phyloP scores from a whole-genome alignment of 2,329 filamentous ascomycete species.

The Diplodia intermedia region DNA sequence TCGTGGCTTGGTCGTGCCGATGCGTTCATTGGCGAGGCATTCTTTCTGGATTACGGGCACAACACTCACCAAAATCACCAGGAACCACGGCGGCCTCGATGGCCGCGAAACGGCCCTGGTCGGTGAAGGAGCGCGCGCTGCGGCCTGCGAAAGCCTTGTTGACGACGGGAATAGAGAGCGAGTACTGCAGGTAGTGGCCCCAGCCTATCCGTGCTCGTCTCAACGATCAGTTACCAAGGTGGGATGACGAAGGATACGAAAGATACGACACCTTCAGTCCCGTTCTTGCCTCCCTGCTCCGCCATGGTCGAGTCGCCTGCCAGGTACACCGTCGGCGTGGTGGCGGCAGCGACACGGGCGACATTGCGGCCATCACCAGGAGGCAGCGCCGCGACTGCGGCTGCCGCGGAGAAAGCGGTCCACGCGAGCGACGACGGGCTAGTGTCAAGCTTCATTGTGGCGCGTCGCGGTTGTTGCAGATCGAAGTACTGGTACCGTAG shows the following conservation, averaged over 20 bases:
- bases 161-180: slow-evolving; percentile 58
- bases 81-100: slow-evolving; percentile 61
- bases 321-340: slow-evolving; percentile 57
- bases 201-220: slow-evolving; percentile 56
- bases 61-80: slow-evolving; percentile 60
- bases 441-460: neutral
- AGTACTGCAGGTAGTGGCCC: slow-evolving; percentile 66
- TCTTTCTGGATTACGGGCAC: neutral
- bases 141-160: slow-evolving; percentile 72
- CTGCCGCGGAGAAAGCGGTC: neutral
- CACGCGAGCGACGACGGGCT: neutral
- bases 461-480: too few relatives aligned
- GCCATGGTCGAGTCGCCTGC: slow-evolving; percentile 71
- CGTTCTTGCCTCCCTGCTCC: slow-evolving; percentile 52
- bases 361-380: neutral
- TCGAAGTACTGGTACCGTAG: neutral
- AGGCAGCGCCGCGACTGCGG: neutral
- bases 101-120: slow-evolving; percentile 68
- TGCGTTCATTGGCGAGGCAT: too few relatives aligned
- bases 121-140: slow-evolving; percentile 69
- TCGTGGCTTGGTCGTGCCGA: neutral
- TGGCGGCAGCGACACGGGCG: neutral
- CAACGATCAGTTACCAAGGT: neutral
- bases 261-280: slow-evolving; percentile 47
- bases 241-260: too few relatives aligned